Evolutionary conservation across 108 stramenopile genomes (phyloP), one percentile per base, ranked within the genome.

Genomic region (Schizochytrium sp.): DNA sequence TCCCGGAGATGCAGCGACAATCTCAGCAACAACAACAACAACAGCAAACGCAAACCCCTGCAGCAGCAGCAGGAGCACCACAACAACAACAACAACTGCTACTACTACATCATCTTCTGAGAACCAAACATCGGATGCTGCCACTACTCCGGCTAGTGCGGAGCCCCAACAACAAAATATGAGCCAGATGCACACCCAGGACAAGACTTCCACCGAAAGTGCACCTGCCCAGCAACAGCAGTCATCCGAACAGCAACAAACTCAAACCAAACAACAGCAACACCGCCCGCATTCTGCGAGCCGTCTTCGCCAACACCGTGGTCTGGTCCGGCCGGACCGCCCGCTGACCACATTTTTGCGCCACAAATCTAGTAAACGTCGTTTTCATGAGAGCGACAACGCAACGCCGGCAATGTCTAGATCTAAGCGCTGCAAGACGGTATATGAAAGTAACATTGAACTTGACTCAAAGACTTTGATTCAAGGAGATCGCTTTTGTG

Each of bases 1-100:
- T 83, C 76, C 47, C 47, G 15, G 53, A 83, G 50, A 83, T 83
- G 47, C 76, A 83, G 47, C 76, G 76, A n/a, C 76, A 83, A 49
- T 47, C 76, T 49, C 59, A 60, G 59, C 59, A 60, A n/a, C 59
- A 60, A n/a, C 59, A 60, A 60, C 59, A 60, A 60, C 59, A 60
- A 60, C 59, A 60, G 19, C 59, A 60, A n/a, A 17, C 59, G 59
- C 19, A 60, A 28, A 28, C 28, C 28, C 28, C 28, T 28, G 28
- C 28, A 28, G 28, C 28, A 28, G 28, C 28, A 28, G 28, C 28
- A 28, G 28, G 28, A 28, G 28, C 28, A 28, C 28, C 28, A 28
- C 28, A 28, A 0, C 28, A 28, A 28, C 28, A 28, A 28, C 28
- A 28, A 28, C 28, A 28, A 28, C 28, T 28, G 28, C 28, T 28